Percentiles rank a stretch among this genome's conserved stretches.
Conservation (phyloP, 495 filamentous ascomycete species). For the Penicillium daleae region DNA sequence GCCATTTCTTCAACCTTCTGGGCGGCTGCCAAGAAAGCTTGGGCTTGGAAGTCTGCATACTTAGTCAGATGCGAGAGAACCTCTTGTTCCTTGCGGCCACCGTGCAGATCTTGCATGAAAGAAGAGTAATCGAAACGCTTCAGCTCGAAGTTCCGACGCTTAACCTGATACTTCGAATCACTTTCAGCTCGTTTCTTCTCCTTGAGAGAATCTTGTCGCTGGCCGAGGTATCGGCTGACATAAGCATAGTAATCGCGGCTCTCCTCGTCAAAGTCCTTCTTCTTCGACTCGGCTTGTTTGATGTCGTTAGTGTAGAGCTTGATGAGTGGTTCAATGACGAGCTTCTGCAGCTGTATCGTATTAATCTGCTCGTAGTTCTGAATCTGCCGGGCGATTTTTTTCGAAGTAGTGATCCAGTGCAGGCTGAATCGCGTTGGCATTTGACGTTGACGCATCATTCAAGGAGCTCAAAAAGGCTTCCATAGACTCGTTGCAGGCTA, state of each 20-base stretch:
- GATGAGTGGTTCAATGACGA: constrained; percentile 91
- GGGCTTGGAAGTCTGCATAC: constrained; percentile 90
- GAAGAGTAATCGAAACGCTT: constrained; percentile 98
- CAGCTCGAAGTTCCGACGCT: constrained; percentile 91
- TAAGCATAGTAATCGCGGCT: constrained; percentile 97
- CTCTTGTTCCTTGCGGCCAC: constrained; percentile 96
- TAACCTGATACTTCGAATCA: constrained; percentile 94
- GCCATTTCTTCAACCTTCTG: constrained; percentile 87
- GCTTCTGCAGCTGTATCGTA: constrained; percentile 78
- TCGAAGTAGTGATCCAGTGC: constrained; percentile 98
- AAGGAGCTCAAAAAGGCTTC: constrained; percentile 83
- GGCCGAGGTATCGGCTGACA: constrained; percentile 90
- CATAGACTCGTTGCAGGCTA: constrained; percentile 81
- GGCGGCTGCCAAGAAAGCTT: constrained; percentile 76
- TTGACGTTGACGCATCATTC: constrained; percentile 83
- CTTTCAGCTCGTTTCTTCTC: constrained; percentile 95
- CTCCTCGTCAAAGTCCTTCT: constrained; percentile 97
- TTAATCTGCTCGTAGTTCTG: constrained; percentile 84
- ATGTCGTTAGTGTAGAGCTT: constrained; percentile 94
- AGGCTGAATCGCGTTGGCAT: constrained; percentile 92
- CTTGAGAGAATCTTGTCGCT: constrained; percentile 92
- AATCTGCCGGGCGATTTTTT: constrained; percentile 91
- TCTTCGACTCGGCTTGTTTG: constrained; percentile 96
- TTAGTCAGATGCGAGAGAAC: constrained; percentile 93
- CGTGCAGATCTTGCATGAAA: constrained; percentile 98